Base-by-base conservation (phyloP, 441 rosid genomes). In the Erodium texanum region DNA sequence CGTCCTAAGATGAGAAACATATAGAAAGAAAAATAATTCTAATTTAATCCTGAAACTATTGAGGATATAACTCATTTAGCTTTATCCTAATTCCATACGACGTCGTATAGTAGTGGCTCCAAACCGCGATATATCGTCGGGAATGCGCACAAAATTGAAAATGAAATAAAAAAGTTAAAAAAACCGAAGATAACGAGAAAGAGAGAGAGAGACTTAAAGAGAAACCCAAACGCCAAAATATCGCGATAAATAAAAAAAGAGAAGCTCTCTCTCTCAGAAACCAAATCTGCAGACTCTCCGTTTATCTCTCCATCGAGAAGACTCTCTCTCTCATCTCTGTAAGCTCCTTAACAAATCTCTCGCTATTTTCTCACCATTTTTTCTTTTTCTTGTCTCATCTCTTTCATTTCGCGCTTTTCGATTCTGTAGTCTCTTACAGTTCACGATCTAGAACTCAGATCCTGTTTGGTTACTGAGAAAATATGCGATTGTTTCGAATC, bases 161-260 rank as follows among this genome's bases (percentile, higher is more conserved):
- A 75, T 66, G 70, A 80, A 66, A 66, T 63, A n/a, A 68, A 66
- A 34, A 5, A 50, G 2, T 1, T 27, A 1, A 1, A 27, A 27
- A 27, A 27, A 27, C 29, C 29, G 29, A 27, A 27, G 29, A 27
- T 4, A 27, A 27, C 29, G 29, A 27, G 7, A 11, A 38, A 3
- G 18, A 38, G 56, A 43, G 69, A 20, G 41, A 1, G 59, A 29
- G 12, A 62, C 3, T 7, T 9, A 29, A 10, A 11, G n/a, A 20
- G 18, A 50, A 50, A 77, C 75, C 86, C 81, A 66, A 72, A 36
- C 32, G 64, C 70, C 84, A 72, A 82, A 85, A 78, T 85, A 62
- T 87, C 89, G 89, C 89, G 86, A 82, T 81, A 85, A 74, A 64
- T 73, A 68, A 71, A 22, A 7, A 16, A 36, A 65, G 0, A 2